Conservation (phyloP, 2,329 filamentous ascomycete genomes). For the Alternaria alternata region DNA sequence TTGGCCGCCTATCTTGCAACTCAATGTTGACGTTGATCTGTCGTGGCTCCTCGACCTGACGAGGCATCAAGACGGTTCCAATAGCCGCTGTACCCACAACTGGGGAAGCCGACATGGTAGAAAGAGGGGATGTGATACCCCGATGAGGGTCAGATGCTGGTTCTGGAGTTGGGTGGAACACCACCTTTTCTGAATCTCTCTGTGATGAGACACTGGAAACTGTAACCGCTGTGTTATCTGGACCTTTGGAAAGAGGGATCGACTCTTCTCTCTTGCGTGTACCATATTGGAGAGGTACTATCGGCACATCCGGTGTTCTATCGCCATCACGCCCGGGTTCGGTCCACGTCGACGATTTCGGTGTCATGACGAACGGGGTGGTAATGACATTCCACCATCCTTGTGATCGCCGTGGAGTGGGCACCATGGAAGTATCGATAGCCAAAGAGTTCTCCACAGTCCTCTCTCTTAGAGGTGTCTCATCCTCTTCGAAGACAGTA, state of each 20-base stretch:
- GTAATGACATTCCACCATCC: slow-evolving; percentile 83
- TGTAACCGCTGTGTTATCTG: neutral
- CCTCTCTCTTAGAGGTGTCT: slow-evolving; percentile 46
- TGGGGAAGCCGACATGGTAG: slow-evolving; percentile 44
- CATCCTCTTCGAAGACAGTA: slow-evolving; percentile 76
- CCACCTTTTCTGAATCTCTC: slow-evolving; percentile 5
- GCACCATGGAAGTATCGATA: slow-evolving; percentile 51
- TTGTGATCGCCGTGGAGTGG: slow-evolving; percentile 66
- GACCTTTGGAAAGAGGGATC: slow-evolving; percentile 14
- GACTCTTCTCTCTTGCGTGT: slow-evolving; percentile 29
- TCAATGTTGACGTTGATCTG: slow-evolving; percentile 46
- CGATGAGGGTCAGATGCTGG: slow-evolving; percentile 20
- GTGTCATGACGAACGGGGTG: slow-evolving; percentile 67
- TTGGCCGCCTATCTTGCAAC: slow-evolving; percentile 37
- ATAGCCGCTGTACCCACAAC: slow-evolving; percentile 43
- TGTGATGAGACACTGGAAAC: neutral
- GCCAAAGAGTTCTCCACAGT: slow-evolving; percentile 44
- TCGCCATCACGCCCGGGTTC: slow-evolving; percentile 31
- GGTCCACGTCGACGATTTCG: slow-evolving; percentile 48
- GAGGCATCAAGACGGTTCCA: slow-evolving; percentile 45
- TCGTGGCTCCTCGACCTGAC: slow-evolving; percentile 36
- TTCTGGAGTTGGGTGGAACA: slow-evolving; percentile 15
- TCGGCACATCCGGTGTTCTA: slow-evolving; percentile 46
- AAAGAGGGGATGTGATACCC: slow-evolving; percentile 35
- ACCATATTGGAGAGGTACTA: slow-evolving; percentile 40